Percentiles rank a stretch among this genome's conserved stretches.
phyloP scores from a whole-genome alignment of 176 grass and related monocot species.

The Elymus sibiricus region DNA sequence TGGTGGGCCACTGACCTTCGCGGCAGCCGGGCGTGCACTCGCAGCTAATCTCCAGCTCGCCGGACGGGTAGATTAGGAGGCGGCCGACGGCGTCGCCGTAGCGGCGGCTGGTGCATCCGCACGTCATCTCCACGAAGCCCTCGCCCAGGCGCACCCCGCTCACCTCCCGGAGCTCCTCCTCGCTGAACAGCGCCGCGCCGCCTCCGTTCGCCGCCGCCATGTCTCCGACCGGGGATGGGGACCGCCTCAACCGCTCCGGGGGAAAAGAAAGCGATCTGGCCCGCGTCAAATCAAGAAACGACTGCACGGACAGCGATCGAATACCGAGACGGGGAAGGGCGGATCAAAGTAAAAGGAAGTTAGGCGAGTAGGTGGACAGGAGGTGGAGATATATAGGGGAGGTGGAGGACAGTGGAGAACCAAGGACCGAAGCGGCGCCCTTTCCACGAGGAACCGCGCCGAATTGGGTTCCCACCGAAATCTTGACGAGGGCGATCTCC shows the following conservation, averaged over 20 bases:
- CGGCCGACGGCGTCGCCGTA: constrained; percentile 92
- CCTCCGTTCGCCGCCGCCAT: constrained; percentile 54
- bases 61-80: constrained; percentile 76
- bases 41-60: constrained; percentile 84
- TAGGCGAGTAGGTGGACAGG: constrained; percentile 37
- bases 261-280: constrained; percentile 6
- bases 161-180: constrained; percentile 78
- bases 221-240: constrained; percentile 19
- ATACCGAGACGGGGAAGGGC: constrained; percentile 10
- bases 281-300: constrained; percentile 40
- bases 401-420: constrained; percentile 30
- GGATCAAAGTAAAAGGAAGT: constrained; percentile 52
- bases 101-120: constrained; percentile 97
- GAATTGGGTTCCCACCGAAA: constrained; percentile 52
- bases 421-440: constrained; percentile 47
- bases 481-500: constrained; percentile 51
- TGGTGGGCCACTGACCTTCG: constrained; percentile 62
- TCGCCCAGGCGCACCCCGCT: constrained; percentile 59
- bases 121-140: constrained; percentile 78
- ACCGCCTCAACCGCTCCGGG: neutral
- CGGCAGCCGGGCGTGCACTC: constrained; percentile 86
- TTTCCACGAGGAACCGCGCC: constrained; percentile 36
- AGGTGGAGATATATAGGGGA: constrained; percentile 37
- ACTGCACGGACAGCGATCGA: neutral
- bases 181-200: constrained; percentile 58